Base-by-base conservation (phyloP, 176 grass and related monocot species). In the Juncus effusus region DNA sequence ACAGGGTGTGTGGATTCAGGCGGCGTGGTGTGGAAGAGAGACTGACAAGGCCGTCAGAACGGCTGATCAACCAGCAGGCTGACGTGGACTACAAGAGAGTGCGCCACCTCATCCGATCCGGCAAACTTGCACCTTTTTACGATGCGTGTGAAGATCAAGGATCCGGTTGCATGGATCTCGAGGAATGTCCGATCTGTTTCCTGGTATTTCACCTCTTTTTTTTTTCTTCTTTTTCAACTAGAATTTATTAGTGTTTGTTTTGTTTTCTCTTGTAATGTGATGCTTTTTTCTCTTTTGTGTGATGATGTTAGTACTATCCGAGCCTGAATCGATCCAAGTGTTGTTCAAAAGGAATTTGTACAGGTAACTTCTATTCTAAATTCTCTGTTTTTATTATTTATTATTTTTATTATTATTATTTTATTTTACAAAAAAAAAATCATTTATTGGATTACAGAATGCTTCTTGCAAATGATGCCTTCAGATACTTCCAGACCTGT, bases 171-270 rank as follows among this genome's bases (percentile, higher is more conserved):
- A 62, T 13, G 7, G 55, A 51, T 28, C 42, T 67, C 11, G 87
- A 81, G 70, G 84, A 88, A 16, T 91, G 92, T 65, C 92, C 92
- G 58, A 88, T 91, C 47, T 91, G 92, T 77, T 96, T 86, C 85
- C 77, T 78, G 10, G 92, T 96, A 79, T 37, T 4, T 42, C 0
- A 40, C 36, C 10, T 19, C 14, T 55, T 36, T 12, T 65, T 11
- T 1, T 38, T 39, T 12, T 39, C 47, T 54, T 68, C 42, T 10
- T 55, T 54, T 56, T 3, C 10, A 54, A 69, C 8, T 10, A 38
- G 12, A 55, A 56, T 39, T 3, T 54, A 56, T 51, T 55, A 35
- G 14, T 19, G 3, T 2, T 12, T 63, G 3, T 56, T 40, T 64
- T 0, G 38, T 73, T 45, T 19, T 7, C 45, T 61, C 4, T 44